These are phyloP conservation scores for Phytophthora cryptogea DNA, from an alignment of 352 stramenopile genomes.

Conservation along the genomic window DNA sequence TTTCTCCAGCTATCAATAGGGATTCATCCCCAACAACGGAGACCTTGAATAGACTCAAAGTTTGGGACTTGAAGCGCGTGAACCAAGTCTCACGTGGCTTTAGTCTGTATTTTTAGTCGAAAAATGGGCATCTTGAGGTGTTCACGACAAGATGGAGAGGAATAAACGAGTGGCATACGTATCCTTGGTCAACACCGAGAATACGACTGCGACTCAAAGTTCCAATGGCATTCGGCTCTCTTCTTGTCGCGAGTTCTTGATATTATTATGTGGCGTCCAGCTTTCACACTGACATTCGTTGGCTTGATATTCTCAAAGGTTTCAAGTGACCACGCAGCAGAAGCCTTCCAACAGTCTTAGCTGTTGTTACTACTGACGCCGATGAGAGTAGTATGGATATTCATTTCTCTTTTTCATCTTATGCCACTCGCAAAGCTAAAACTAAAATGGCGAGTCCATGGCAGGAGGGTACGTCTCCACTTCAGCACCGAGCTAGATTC, in stretches of 20 bases:
- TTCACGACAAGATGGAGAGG: neutral
- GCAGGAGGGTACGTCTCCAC: slow-evolving; percentile 17
- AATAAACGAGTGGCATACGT: neutral
- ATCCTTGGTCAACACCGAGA: too few relatives aligned
- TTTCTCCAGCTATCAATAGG: slow-evolving; percentile 31
- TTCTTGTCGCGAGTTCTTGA: too few relatives aligned
- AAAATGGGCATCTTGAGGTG: neutral
- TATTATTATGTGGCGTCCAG: too few relatives aligned
- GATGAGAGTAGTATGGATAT: slow-evolving; percentile 27
- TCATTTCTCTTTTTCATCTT: slow-evolving; percentile 40
- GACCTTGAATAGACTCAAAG: neutral
- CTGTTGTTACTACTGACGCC: too few relatives aligned
- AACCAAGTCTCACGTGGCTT: slow-evolving; percentile 12
- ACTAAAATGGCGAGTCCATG: slow-evolving; percentile 35
- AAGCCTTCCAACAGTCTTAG: too few relatives aligned
- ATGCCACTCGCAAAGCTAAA: slow-evolving; percentile 41
- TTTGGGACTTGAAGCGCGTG: slow-evolving; percentile 2
- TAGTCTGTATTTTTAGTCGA: slow-evolving; percentile 11
- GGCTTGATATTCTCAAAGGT: too few relatives aligned
- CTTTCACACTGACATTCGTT: too few relatives aligned
- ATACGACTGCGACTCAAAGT: too few relatives aligned
- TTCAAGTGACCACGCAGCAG: too few relatives aligned
- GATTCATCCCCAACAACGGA: neutral
- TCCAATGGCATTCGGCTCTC: too few relatives aligned
- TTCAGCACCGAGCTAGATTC: slow-evolving; percentile 21